Base-by-base conservation (phyloP, 768 basidiomycete species). In the Suillus subluteus region DNA sequence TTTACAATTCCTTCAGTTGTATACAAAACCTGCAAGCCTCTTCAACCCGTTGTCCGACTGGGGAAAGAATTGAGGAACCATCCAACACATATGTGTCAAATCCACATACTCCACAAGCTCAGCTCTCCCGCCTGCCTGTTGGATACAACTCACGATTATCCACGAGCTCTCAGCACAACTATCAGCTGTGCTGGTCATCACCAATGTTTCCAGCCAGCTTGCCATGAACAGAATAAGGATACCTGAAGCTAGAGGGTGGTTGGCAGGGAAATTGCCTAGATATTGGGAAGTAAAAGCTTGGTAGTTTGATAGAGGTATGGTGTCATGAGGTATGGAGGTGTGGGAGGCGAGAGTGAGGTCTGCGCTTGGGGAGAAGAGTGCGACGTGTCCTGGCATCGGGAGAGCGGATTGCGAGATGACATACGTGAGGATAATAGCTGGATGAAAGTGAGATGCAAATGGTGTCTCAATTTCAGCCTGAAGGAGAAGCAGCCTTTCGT, bases 1-100 rank as follows among this genome's bases (percentile, higher is more conserved):
- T 23, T 23, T 6, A 13, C 23, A 15, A 50, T 50, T 1, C 6
- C 6, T 26, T 50, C 15, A 58, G 13, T 37, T 37, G 35, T 37
- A 37, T 6, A 37, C 56, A 58, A 58, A 58, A 37, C 6, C n/a
- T 37, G 56, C 56, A 38, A 58, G 35, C 56, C 35, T 58, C 21
- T 58, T 12, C 15, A 58, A n/a, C 21, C 56, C 56, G 38, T 58
- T 35, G 12, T 58, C 56, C 35, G 56, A 58, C 35, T 58, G 35
- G 1, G 35, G 6, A 38, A 73, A 75, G 1, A 72, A 12, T 0
- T 65, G 32, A 1, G 65, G 30, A 50, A 76, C 8, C 4, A 48
- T 4, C 75, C 74, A 75, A 69, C 70, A 75, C 2, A 12, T 68
- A 66, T 76, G 74, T 3, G 75, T 74, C n/a, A 68, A 66, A 5